Conservation (phyloP, 1,284 basidiomycete species). For the Naganishia sp. region DNA sequence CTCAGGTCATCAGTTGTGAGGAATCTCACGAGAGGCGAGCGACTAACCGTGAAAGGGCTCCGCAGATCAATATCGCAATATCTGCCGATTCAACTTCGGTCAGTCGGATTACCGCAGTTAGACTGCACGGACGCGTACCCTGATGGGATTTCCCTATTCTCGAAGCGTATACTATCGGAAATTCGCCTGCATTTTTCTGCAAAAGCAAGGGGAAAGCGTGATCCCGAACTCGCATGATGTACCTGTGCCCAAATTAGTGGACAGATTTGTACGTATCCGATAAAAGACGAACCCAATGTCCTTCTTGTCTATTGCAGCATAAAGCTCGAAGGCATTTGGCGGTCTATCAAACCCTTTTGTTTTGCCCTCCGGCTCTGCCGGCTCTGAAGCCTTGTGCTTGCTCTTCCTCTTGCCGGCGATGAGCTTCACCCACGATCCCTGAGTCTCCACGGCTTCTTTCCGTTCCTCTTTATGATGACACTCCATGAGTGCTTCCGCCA, state of each 20-base stretch:
- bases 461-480: constrained; percentile 45
- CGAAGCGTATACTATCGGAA: constrained; percentile 52
- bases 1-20: background rate
- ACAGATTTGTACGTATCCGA: background rate
- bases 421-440: constrained; percentile 40
- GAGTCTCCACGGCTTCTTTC: constrained; percentile 36
- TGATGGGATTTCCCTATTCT: constrained; percentile 48
- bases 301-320: constrained; percentile 52
- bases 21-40: background rate
- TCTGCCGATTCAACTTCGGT: constrained; percentile 34
- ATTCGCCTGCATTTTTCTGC: constrained; percentile 53
- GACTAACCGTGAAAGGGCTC: constrained; percentile 50
- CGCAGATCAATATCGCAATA: constrained; percentile 50
- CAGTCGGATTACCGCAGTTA: background rate
- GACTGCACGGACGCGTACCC: constrained; percentile 5
- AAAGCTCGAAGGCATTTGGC: constrained; percentile 54
- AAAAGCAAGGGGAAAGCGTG: constrained; percentile 50
- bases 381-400: constrained; percentile 19
- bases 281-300: constrained; percentile 43
- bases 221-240: constrained; percentile 51
- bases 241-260: constrained; percentile 34
- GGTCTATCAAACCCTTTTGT: constrained; percentile 44
- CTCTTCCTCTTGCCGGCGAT: constrained; percentile 33
- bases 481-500: constrained; percentile 52
- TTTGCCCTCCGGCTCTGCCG: constrained; percentile 5